These are phyloP conservation scores for Citrus unshiu DNA, from an alignment of 345 rosid genomes.

Conservation along the genomic window DNA sequence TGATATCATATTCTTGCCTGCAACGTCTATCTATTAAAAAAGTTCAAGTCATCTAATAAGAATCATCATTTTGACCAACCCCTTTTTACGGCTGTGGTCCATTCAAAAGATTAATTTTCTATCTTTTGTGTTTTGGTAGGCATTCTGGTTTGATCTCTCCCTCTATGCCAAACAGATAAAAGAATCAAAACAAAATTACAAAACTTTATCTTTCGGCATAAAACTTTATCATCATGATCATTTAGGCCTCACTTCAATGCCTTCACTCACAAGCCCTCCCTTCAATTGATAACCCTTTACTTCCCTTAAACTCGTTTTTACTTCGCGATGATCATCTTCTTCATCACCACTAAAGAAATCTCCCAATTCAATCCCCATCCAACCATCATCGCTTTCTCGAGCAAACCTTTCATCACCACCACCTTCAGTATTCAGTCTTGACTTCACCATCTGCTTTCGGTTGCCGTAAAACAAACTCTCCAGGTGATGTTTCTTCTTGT, in stretches of 20 bases:
- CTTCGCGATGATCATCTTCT: slow-evolving; percentile 15
- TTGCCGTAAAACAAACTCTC: not conserved
- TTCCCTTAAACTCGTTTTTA: slow-evolving; percentile 60
- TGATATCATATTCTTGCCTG: not conserved
- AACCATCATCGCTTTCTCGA: slow-evolving; percentile 47
- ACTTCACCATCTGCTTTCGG: not conserved
- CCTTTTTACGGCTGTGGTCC: not conserved
- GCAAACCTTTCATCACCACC: slow-evolving; percentile 17
- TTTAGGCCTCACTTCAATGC: slow-evolving; percentile 1
- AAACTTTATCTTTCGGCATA: not conserved
- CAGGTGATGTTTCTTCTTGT: not conserved
- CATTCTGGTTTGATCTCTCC: not conserved
- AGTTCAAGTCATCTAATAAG: not conserved
- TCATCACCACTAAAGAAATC: slow-evolving; percentile 43
- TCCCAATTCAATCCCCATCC: slow-evolving; percentile 80
- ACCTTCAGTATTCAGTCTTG: not conserved
- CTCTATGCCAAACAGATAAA: not conserved
- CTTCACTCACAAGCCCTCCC: slow-evolving; percentile 43
- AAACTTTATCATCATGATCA: not conserved
- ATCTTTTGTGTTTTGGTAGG: not conserved
- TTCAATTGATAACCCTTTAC: slow-evolving; percentile 65
- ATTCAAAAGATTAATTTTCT: not conserved
- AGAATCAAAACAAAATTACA: not conserved
- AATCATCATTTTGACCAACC: not conserved
- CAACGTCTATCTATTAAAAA: not conserved